Evolutionary conservation across 2,329 filamentous ascomycete genomes (phyloP), one percentile per base, ranked within the genome.

Genomic region (Rhynchosporium agropyri): DNA sequence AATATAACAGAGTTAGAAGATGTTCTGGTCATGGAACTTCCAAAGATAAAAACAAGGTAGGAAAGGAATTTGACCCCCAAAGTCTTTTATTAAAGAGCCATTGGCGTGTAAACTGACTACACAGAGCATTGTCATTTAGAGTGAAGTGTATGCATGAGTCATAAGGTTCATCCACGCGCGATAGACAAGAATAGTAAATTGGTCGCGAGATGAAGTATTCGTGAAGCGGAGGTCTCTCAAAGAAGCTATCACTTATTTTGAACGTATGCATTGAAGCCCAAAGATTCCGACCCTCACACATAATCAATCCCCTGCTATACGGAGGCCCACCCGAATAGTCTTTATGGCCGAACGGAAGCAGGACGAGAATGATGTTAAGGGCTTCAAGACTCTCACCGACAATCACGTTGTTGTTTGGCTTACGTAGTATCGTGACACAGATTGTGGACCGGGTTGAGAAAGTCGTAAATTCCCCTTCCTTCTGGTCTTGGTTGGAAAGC

Each of bases 351-450:
- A 57, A 57, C 40, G 54, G 54, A 20, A 33, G 15, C 15, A 28
- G 15, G 40, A 57, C 54, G 54, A 46, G 31, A 57, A 57, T 36
- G 6, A 36, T 36, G 38, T 29, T 26, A 13, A 56, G 8, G 26
- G 28, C 40, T 13, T 57, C 28, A 20, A 31, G 54, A 46, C 38
- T 36, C n/a, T 46, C 9, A 20, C 31, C 40, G 12, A 40, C 31
- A 40, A 45, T 57, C 40, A 36, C 28, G 38, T 45, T 33, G 20
- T 45, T 10, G 20, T 1, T n/a, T 26, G 54, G 40, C 15, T 45
- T 33, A 40, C 26, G 6, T 57, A 3, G 40, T 46, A 57, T 33
- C 42, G 54, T 45, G 54, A 57, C 33, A 57, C 54, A 28, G 43
- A 42, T 12, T 45, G n/a, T 54, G 36, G 51, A n/a, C 51, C 51